Evolutionary conservation across 306 rosid species (phyloP), one percentile per base, ranked within the genome.

Genomic region (Vigna mungo): DNA sequence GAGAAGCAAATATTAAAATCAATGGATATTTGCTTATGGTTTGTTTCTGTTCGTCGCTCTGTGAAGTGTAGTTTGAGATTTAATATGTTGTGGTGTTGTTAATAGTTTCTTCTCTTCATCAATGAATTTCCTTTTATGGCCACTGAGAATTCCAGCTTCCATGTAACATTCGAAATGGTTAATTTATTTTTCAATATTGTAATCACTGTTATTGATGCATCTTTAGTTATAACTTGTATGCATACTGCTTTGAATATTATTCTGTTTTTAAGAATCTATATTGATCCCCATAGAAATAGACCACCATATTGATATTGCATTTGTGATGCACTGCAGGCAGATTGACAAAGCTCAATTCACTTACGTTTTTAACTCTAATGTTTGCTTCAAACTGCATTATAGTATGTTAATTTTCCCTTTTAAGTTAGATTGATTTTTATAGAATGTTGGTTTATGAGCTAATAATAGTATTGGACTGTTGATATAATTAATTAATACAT

Each of bases 271-370:
- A 3, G 78, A 54, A 41, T 41, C 25, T 61, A 37, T 32, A 13
- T 20, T 21, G 47, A 76, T 20, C 32, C 32, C 58, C 62, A 18
- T 52, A 51, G 65, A 68, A 63, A 21, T 14, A 64, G 12, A 39
- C 23, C 53, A 51, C 32, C 15, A 47, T 70, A 62, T 49, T 81
- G 71, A 80, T 71, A n/a, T 67, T 48, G 48, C 43, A 20, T 58
- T 78, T 84, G 47, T 76, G 21, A 51, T 85, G 56, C 53, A 27
- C 83, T 83, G 84, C 89, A 92, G 98, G 97, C 79, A 92, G 98
- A 89, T 81, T 94, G 92, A 94, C 98, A 77, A 92, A 88, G 95
- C 98, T 94, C 82, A 94, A 97, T 78, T 94, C 98, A 70, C 93
- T 94, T 36, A 94, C 98, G 18, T 94, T 94, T 88, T 88, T 94